Base-by-base conservation (phyloP, 495 filamentous ascomycete genomes). In the Penicillium paradoxum region DNA sequence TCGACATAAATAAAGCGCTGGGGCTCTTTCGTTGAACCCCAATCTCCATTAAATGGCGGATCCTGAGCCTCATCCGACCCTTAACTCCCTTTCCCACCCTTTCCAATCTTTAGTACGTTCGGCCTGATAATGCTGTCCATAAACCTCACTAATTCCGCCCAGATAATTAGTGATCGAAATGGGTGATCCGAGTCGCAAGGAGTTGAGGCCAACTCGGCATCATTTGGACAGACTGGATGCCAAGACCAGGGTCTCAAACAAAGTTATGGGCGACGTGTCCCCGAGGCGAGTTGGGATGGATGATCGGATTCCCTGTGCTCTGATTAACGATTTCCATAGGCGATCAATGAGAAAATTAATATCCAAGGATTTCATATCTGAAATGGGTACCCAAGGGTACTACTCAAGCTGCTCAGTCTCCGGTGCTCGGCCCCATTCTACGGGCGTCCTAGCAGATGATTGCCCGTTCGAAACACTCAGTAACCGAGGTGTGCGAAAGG, bases 391-490 rank as follows among this genome's bases (percentile, higher is more conserved):
- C 51, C 61, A 55, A 22, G 51, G 57, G 7, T 45, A 47, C 32
- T 59, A 57, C 33, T 67, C 56, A 13, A 65, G 55, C 40, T 42
- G 54, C 3, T 56, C 66, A 7, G 50, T 56, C 30, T 54, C 59
- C 15, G 50, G 53, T 55, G 49, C 57, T 30, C 57, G 61, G 25
- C 52, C 55, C 27, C 51, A 52, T 8, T 69, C 67, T 0, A 49
- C 33, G 1, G 61, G 63, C 1, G 46, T 54, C 13, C 33, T 53
- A 2, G 51, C 50, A 2, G 61, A 68, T 22, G 63, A 65, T 22
- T 56, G 58, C 45, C 56, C 46, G 9, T 40, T 54, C 15, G 63
- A 67, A 40, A 60, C 52, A n/a, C 39, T 52, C 21, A 66, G 64
- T 54, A 65, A 57, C 36, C 59, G 51, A 4, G 55, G 53, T 8